phyloP scores from a whole-genome alignment of 345 rosid species.

The Eutrema heterophyllum region DNA sequence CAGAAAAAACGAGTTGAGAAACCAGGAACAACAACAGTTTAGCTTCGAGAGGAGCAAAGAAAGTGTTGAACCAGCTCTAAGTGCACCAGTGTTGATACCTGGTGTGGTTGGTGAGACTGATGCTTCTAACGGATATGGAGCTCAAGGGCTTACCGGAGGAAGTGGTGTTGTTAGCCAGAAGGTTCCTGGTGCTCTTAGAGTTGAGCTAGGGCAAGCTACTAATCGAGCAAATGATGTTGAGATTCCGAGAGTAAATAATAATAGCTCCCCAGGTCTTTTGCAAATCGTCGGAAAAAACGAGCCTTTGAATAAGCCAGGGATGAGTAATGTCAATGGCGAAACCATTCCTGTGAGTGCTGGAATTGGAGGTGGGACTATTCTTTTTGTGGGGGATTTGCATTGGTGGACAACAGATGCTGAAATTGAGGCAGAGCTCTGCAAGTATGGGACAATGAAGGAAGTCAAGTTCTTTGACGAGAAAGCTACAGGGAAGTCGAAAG shows the following conservation, averaged over 20 bases:
- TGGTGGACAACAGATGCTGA: conserved; percentile 96
- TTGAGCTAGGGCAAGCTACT: conserved; percentile 45
- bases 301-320: conserved; percentile 31
- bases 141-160: conserved; percentile 37
- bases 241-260: conserved; percentile 33
- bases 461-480: conserved; percentile 84
- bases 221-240: conserved; percentile 33
- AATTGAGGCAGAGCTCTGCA: conserved; percentile 54
- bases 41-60: neutral
- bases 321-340: conserved; percentile 7
- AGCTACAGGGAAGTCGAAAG: conserved; percentile 89
- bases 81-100: conserved; percentile 21
- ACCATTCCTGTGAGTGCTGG: conserved; percentile 31
- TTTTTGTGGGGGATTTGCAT: conserved; percentile 83
- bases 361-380: conserved; percentile 45
- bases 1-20: conserved; percentile 40
- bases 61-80: conserved; percentile 23
- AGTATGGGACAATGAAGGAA: conserved; percentile 71
- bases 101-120: conserved; percentile 39
- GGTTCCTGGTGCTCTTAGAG: conserved; percentile 37
- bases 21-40: conserved; percentile 31
- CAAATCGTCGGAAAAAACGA: conserved; percentile 28
- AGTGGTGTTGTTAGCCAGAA: conserved; percentile 30
- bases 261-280: conserved; percentile 26
- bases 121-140: conserved; percentile 21